Evolutionary conservation across 2,329 filamentous ascomycete species (phyloP).

Genomic region (Colletotrichum musae): DNA sequence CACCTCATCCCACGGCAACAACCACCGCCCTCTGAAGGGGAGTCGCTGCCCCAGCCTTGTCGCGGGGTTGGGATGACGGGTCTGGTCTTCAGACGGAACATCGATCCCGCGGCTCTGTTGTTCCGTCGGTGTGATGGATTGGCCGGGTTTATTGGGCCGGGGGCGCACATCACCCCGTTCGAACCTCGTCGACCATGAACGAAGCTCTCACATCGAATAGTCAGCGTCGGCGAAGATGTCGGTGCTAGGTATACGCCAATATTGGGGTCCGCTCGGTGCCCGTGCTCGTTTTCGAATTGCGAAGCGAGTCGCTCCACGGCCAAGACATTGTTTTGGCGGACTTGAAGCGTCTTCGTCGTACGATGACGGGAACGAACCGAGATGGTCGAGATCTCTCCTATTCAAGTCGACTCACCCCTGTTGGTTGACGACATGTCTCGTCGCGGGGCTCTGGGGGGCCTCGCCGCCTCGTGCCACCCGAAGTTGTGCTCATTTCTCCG

Average conservation of each 20-base stretch:
- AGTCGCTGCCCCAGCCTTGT: conserved; percentile 12
- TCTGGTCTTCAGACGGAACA: conserved; percentile 23
- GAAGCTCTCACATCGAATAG: conserved; percentile 15
- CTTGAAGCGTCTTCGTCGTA: background rate
- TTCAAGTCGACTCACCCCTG: no score
- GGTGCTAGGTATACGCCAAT: conserved; percentile 13
- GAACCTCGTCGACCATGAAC: background rate
- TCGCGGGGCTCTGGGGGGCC: no score
- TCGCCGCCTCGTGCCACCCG: no score
- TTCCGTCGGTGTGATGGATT: conserved; percentile 20
- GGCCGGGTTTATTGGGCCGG: conserved; percentile 13
- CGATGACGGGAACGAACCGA: background rate
- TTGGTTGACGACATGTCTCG: no score
- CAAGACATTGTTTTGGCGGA: background rate
- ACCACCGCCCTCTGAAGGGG: background rate
- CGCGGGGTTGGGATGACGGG: conserved; percentile 34
- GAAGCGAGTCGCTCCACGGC: conserved; percentile 7
- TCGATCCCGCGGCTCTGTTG: conserved; percentile 16
- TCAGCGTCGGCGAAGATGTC: background rate
- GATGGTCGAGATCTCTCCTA: background rate
- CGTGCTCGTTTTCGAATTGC: conserved; percentile 11
- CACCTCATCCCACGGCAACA: background rate
- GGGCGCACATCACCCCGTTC: background rate
- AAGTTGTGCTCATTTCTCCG: no score
- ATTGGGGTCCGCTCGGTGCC: background rate